Conservation (phyloP, 2,329 filamentous ascomycete genomes). For the Cercospora zeina region DNA sequence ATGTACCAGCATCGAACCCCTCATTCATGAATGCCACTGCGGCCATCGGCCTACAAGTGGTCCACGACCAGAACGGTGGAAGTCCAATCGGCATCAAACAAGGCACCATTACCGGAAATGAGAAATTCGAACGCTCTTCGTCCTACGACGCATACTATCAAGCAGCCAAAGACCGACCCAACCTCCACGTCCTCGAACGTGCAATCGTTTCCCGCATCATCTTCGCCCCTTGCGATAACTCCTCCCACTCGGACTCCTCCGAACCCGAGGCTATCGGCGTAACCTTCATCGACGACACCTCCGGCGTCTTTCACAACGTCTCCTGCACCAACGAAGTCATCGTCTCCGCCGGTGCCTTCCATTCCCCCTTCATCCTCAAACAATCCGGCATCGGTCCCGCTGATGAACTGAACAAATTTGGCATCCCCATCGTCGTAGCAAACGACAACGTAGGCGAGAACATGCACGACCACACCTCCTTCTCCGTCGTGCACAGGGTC, state of each 20-base stretch:
- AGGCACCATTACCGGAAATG: constrained; percentile 24
- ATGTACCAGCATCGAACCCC: constrained; percentile 22
- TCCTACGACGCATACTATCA: constrained; percentile 26
- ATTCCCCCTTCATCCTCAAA: constrained; percentile 65
- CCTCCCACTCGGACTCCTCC: not conserved
- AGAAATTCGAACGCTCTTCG: constrained; percentile 22
- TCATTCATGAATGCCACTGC: constrained; percentile 24
- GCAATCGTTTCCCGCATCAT: constrained; percentile 23
- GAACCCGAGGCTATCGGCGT: constrained; percentile 20
- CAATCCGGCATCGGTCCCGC: constrained; percentile 62
- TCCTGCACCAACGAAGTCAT: constrained; percentile 47
- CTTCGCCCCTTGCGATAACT: constrained; percentile 3
- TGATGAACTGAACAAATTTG: constrained; percentile 54
- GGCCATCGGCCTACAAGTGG: constrained; percentile 21
- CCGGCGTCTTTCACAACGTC: constrained; percentile 27
- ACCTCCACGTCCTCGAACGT: constrained; percentile 21
- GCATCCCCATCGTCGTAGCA: constrained; percentile 57
- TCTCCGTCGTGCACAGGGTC: constrained; percentile 39
- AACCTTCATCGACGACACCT: constrained; percentile 23
- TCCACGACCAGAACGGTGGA: constrained; percentile 22
- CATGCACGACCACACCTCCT: constrained; percentile 59
- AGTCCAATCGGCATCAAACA: constrained; percentile 23
- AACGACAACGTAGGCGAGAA: constrained; percentile 65
- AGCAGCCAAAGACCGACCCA: constrained; percentile 18
- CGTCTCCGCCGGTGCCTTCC: constrained; percentile 57